phyloP scores from a whole-genome alignment of 805 yeast genomes.

The Candida berthetii region DNA sequence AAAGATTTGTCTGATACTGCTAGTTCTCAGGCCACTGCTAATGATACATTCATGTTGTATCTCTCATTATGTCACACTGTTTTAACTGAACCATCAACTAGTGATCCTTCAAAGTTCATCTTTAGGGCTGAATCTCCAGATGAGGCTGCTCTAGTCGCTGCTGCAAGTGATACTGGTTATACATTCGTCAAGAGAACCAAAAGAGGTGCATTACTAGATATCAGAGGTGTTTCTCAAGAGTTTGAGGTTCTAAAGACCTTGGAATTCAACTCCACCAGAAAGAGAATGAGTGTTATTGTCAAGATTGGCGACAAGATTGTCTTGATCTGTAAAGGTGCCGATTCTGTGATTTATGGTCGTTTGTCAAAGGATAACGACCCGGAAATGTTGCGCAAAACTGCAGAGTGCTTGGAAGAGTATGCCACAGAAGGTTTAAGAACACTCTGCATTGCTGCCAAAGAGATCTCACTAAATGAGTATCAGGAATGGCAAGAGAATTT shows the following conservation, averaged over 20 bases:
- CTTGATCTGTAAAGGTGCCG: slow-evolving; percentile 80
- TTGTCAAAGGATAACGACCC: slow-evolving; percentile 33
- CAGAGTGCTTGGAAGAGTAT: slow-evolving; percentile 65
- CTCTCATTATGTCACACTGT: slow-evolving; percentile 77
- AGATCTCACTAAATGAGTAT: slow-evolving; percentile 54
- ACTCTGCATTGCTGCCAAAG: slow-evolving; percentile 68
- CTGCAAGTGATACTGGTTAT: slow-evolving; percentile 75
- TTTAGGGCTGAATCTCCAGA: slow-evolving; percentile 84
- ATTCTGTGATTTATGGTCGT: slow-evolving; percentile 66
- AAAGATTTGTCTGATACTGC: slow-evolving; percentile 43
- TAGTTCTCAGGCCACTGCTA: slow-evolving; percentile 43
- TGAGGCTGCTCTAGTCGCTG: slow-evolving; percentile 78
- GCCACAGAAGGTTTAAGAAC: slow-evolving; percentile 84
- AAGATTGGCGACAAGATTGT: slow-evolving; percentile 56
- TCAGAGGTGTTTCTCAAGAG: slow-evolving; percentile 64
- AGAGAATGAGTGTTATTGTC: slow-evolving; percentile 79
- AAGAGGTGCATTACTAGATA: slow-evolving; percentile 55
- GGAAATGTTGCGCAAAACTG: slow-evolving; percentile 51
- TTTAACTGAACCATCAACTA: slow-evolving; percentile 59
- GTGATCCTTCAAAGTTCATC: slow-evolving; percentile 46
- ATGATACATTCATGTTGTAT: slow-evolving; percentile 68
- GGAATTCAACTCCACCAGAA: slow-evolving; percentile 79
- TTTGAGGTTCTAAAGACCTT: slow-evolving; percentile 62
- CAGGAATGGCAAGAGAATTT: slow-evolving; percentile 57
- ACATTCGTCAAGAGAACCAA: slow-evolving; percentile 63